Evolutionary conservation across 106 monocot species (phyloP), one percentile per base, ranked within the genome.

Genomic region (Allium cepa): DNA sequence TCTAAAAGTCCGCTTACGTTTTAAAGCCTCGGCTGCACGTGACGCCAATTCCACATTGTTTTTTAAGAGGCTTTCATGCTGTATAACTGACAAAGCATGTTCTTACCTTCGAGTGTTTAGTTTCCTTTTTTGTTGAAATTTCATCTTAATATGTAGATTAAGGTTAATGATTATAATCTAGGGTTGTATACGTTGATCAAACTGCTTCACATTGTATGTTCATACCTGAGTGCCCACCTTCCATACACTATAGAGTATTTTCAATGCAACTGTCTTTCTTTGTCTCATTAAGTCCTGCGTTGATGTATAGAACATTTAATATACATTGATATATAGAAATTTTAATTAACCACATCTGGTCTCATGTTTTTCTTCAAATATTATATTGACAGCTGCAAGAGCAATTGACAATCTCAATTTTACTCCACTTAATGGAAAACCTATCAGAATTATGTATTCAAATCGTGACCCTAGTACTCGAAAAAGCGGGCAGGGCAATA

Each of bases 391-490:
- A 94, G 94, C 94, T 49, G 81, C 81, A 68, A 87, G 83, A 70
- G 90, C 94, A 49, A 49, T 94, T 72, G 94, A 94, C 14, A 9
- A 77, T 66, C 75, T 94, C 59, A 94, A 94, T 67, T 94, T 87
- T 69, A 77, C 90, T 50, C 87, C 85, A 17, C 63, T 94, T 14
- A 90, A 90, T 52, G 68, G 72, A 15, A 94, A 90, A 53, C 78
- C 94, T 62, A 90, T 94, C 49, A 77, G 94, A 7, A 80, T 90
- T 7, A 94, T 94, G 94, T 87, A 91, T 73, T 94, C 94, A 28
- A 90, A 94, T 62, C 94, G 94, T 73, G 90, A 94, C 67, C 94
- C 94, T 12, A 87, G 85, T 58, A 67, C 72, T 16, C 94, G 94
- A n/a, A 90, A 64, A 47, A 94, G 90, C 74, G 87, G 85, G 0